Percentiles rank a stretch among this genome's conserved stretches.
These are phyloP conservation scores for Boletus tomentosulus DNA, from an alignment of 768 basidiomycete genomes.

Conservation along the genomic window DNA sequence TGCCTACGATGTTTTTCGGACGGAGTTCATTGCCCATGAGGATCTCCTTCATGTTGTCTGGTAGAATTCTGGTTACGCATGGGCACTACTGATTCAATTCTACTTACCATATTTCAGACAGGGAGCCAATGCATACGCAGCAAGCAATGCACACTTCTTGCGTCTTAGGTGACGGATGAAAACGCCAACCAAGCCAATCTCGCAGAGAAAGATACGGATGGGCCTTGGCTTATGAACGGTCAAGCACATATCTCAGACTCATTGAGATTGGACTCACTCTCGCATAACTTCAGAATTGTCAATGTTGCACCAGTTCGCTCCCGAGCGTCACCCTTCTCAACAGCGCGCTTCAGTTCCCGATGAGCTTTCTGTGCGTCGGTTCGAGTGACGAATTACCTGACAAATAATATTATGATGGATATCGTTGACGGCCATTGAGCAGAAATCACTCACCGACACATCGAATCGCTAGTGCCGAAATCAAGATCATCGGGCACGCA, in stretches of 20 bases:
- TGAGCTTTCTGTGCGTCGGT: too few relatives aligned
- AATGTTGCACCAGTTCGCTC: conserved; percentile 25
- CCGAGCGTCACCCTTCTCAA: background rate
- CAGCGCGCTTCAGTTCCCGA: conserved; percentile 8
- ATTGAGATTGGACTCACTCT: conserved; percentile 8
- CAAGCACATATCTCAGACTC: background rate
- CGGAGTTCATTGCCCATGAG: background rate
- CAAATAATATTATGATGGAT: too few relatives aligned
- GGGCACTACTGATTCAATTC: background rate
- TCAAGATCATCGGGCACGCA: too few relatives aligned
- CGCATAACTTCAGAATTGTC: conserved; percentile 18
- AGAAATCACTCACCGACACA: too few relatives aligned
- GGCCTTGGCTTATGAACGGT: background rate
- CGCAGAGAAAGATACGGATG: background rate
- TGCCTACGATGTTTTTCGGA: conserved; percentile 13
- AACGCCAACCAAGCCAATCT: background rate
- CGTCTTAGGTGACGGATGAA: conserved; percentile 13
- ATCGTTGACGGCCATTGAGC: too few relatives aligned
- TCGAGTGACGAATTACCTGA: too few relatives aligned
- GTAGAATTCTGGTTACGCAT: background rate
- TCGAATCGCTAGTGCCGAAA: too few relatives aligned
- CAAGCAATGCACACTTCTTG: conserved; percentile 12
- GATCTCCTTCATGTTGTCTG: conserved; percentile 15
- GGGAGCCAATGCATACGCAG: conserved; percentile 15
- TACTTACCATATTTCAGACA: conserved; percentile 16